These are phyloP conservation scores for Hymenoscyphus infarciens DNA, from an alignment of 2,329 filamentous ascomycete species.

Conservation along the genomic window DNA sequence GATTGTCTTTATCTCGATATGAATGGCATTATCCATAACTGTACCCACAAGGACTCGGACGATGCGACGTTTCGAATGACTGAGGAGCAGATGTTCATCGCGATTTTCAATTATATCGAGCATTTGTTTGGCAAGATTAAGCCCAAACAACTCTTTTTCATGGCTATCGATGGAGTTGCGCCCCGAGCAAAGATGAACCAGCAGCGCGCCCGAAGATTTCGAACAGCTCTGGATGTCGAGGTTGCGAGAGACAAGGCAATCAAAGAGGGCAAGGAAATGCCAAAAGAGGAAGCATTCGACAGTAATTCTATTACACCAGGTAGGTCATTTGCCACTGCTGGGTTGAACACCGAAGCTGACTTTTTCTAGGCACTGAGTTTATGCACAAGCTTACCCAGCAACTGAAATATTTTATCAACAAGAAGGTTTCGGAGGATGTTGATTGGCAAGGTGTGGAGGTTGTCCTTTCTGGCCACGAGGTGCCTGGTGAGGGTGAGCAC, in stretches of 20 bases:
- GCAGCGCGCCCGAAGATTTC: conserved; percentile 90
- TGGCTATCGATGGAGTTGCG: conserved; percentile 97
- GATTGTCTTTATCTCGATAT: conserved; percentile 96
- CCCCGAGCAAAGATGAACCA: conserved; percentile 99
- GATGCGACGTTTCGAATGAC: conserved; percentile 88
- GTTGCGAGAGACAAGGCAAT: conserved; percentile 89
- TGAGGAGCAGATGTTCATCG: conserved; percentile 99
- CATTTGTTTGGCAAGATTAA: conserved; percentile 99
- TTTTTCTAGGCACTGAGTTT: conserved; percentile 67
- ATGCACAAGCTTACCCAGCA: conserved; percentile 96
- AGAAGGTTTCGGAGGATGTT: conserved; percentile 93
- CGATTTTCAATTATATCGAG: conserved; percentile 99
- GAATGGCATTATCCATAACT: conserved; percentile 99
- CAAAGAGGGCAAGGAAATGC: conserved; percentile 82
- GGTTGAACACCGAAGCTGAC: conserved; percentile 26
- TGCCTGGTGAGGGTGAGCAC: conserved; percentile 96
- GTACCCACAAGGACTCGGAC: conserved; percentile 94
- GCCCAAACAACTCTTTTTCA: conserved; percentile 97
- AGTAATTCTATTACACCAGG: conserved; percentile 98
- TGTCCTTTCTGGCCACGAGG: conserved; percentile 94
- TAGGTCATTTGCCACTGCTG: conserved; percentile 22
- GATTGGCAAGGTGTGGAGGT: conserved; percentile 98
- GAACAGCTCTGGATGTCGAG: conserved; percentile 89
- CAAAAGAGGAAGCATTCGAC: conserved; percentile 93
- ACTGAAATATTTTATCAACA: conserved; percentile 97